These are phyloP conservation scores for Fusarium sp. DNA, from an alignment of 2,329 filamentous ascomycete species.

Conservation along the genomic window DNA sequence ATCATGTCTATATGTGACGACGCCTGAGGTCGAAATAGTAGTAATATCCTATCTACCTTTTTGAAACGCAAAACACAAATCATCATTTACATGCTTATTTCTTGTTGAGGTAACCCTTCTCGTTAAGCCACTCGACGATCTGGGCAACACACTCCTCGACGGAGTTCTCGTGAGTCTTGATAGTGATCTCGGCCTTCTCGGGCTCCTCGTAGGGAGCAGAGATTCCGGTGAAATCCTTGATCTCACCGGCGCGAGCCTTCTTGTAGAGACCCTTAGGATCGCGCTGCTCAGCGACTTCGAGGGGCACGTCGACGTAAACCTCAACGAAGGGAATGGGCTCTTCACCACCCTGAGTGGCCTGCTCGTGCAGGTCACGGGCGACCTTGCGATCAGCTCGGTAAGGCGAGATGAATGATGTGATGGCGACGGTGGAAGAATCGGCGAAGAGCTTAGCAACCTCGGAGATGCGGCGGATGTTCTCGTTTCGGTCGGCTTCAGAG, in stretches of 20 bases:
- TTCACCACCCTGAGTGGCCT: slow-evolving; percentile 62
- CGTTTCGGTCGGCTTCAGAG: slow-evolving; percentile 89
- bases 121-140: slow-evolving; percentile 83
- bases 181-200: slow-evolving; percentile 84
- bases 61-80: slow-evolving; percentile 25
- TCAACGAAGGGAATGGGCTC: slow-evolving; percentile 89
- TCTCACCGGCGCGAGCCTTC: slow-evolving; percentile 92
- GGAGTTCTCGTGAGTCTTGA: slow-evolving; percentile 82
- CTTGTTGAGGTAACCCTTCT: slow-evolving; percentile 65
- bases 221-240: slow-evolving; percentile 97
- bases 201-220: slow-evolving; percentile 95
- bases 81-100: slow-evolving; percentile 34
- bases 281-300: slow-evolving; percentile 92
- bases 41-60: slow-evolving; percentile 44
- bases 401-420: slow-evolving; percentile 97
- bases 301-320: slow-evolving; percentile 90
- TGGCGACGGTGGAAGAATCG: slow-evolving; percentile 85
- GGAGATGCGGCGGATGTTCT: slow-evolving; percentile 97
- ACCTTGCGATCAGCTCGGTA: slow-evolving; percentile 88
- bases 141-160: slow-evolving; percentile 89
- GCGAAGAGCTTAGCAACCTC: slow-evolving; percentile 98
- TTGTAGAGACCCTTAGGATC: slow-evolving; percentile 99
- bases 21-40: slow-evolving; percentile 39
- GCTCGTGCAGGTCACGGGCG: slow-evolving; percentile 82
- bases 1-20: slow-evolving; percentile 39